These are phyloP conservation scores for Vavraia culicis DNA, from an alignment of 371 early-diverging fungal species.

Conservation along the genomic window DNA sequence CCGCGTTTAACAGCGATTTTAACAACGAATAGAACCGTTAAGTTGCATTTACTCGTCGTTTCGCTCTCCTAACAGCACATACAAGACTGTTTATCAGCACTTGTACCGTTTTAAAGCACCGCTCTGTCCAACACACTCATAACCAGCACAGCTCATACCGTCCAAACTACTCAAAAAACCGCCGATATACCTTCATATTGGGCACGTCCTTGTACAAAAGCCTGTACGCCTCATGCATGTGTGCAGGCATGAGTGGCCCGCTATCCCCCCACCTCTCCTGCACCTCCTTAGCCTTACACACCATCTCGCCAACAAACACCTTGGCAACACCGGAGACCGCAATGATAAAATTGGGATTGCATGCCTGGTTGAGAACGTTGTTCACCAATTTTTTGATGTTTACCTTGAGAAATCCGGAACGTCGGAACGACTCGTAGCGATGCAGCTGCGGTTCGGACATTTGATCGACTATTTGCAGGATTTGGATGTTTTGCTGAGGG, in stretches of 20 bases:
- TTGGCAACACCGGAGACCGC: conserved; percentile 73
- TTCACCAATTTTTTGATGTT: conserved; percentile 55
- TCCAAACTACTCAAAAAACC: too few relatives aligned
- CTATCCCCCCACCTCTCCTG: conserved; percentile 34
- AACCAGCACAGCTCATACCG: too few relatives aligned
- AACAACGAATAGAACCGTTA: too few relatives aligned
- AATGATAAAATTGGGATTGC: conserved; percentile 60
- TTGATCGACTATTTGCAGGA: too few relatives aligned
- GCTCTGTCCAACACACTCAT: too few relatives aligned
- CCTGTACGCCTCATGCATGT: conserved; percentile 66
- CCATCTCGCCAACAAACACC: conserved; percentile 77
- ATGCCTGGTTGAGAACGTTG: conserved; percentile 52
- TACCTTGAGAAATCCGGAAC: conserved; percentile 58
- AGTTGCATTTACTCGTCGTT: too few relatives aligned
- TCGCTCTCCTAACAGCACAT: too few relatives aligned
- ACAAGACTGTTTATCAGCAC: too few relatives aligned
- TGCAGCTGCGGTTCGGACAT: conserved; percentile 56
- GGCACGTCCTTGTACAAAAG: conserved; percentile 49
- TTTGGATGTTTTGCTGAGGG: too few relatives aligned
- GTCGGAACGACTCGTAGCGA: conserved; percentile 65
- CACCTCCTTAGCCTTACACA: conserved; percentile 52
- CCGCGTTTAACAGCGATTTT: too few relatives aligned
- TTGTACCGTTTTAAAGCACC: too few relatives aligned
- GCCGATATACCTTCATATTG: conserved; percentile 32
- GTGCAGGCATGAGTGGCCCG: conserved; percentile 52